Conservation (phyloP, 129 eudicot species). For the Gnaphalium uliginosum region DNA sequence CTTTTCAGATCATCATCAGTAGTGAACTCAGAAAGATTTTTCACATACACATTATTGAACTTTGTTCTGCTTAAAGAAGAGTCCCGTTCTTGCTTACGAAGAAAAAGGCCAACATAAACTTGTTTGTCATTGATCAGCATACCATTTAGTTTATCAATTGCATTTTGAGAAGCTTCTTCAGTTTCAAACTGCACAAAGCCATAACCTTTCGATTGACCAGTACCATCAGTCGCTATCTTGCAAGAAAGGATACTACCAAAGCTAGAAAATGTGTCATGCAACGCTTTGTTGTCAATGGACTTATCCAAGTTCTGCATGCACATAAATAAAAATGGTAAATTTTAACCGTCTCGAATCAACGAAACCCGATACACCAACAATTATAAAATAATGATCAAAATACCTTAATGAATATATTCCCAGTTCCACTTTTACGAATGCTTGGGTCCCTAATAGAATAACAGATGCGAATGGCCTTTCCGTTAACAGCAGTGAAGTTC, state of each 20-base stretch:
- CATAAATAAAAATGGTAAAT: background rate
- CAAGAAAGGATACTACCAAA: conserved; percentile 53
- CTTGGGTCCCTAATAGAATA: conserved; percentile 83
- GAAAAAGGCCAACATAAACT: conserved; percentile 51
- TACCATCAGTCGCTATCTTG: conserved; percentile 47
- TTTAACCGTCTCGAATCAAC: background rate
- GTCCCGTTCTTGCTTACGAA: conserved; percentile 60
- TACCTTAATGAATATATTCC: conserved; percentile 82
- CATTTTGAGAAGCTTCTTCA: conserved; percentile 52
- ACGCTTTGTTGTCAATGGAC: conserved; percentile 48
- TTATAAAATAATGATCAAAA: background rate
- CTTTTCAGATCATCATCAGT: conserved; percentile 51
- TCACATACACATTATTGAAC: conserved; percentile 56
- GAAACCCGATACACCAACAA: background rate
- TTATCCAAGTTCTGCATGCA: conserved; percentile 56
- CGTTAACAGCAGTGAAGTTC: conserved; percentile 74
- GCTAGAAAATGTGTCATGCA: conserved; percentile 47
- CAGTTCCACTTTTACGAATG: conserved; percentile 72
- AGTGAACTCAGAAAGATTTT: conserved; percentile 49
- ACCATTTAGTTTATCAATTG: conserved; percentile 54
- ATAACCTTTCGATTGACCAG: conserved; percentile 58
- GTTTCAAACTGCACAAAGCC: conserved; percentile 57
- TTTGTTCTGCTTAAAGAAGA: conserved; percentile 36
- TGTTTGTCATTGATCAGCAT: conserved; percentile 43
- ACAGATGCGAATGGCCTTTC: conserved; percentile 65